phyloP scores from a whole-genome alignment of 441 rosid species.

The Erodium moschatum region DNA sequence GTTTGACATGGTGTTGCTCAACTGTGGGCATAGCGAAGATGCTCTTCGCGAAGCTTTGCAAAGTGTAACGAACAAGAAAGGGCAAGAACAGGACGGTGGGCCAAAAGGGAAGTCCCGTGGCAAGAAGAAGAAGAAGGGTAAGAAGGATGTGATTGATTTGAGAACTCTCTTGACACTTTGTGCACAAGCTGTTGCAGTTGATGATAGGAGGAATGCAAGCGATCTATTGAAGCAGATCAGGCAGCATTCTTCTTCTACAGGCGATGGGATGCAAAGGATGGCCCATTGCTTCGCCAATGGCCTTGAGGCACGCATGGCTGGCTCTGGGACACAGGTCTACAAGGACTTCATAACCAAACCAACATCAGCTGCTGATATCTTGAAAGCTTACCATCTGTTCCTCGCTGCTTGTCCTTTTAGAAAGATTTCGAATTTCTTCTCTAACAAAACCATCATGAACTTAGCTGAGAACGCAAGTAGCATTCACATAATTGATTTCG shows the following conservation, averaged over 20 bases:
- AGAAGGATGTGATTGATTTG: slow-evolving; percentile 34
- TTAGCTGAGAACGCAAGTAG: slow-evolving; percentile 29
- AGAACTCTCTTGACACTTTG: slow-evolving; percentile 40
- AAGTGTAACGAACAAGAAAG: slow-evolving; percentile 25
- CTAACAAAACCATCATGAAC: slow-evolving; percentile 38
- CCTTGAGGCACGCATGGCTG: slow-evolving; percentile 40
- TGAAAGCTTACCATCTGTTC: slow-evolving; percentile 39
- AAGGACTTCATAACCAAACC: slow-evolving; percentile 24
- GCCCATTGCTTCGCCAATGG: slow-evolving; percentile 38
- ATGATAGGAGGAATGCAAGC: slow-evolving; percentile 32
- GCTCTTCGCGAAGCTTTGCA: slow-evolving; percentile 43
- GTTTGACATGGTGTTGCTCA: slow-evolving; percentile 48
- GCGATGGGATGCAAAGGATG: slow-evolving; percentile 47
- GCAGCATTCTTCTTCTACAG: slow-evolving; percentile 35
- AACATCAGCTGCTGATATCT: slow-evolving; percentile 34
- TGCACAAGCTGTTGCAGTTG: slow-evolving; percentile 38
- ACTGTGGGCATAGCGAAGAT: slow-evolving; percentile 16
- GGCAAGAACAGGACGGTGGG: slow-evolving; percentile 21
- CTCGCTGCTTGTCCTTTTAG: slow-evolving; percentile 40
- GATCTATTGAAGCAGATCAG: slow-evolving; percentile 37
- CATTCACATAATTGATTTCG: slow-evolving; percentile 43
- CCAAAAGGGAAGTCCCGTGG: slow-evolving; percentile 29
- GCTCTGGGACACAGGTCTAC: slow-evolving; percentile 36
- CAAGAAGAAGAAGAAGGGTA: slow-evolving; percentile 27
- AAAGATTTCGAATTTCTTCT: slow-evolving; percentile 38